Evolutionary conservation across 2,329 filamentous ascomycete species (phyloP).

Genomic region (Akanthomyces muscarius): DNA sequence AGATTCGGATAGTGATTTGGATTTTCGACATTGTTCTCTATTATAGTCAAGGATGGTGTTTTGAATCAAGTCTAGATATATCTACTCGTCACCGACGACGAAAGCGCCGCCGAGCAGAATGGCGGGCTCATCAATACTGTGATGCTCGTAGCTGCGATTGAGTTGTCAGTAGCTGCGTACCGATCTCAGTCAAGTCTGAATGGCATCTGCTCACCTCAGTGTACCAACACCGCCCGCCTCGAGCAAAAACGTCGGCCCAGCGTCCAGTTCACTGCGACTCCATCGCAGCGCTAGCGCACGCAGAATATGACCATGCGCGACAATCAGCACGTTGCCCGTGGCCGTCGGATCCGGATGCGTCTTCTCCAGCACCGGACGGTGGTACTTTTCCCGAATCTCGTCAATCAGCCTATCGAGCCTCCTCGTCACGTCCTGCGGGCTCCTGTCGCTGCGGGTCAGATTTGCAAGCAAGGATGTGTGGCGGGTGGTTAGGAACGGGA

Average conservation of each 20-base stretch:
- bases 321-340: constrained; percentile 50
- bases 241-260: constrained; percentile 76
- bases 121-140: constrained; percentile 72
- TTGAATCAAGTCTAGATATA: background rate
- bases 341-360: constrained; percentile 35
- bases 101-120: constrained; percentile 74
- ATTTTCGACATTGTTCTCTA: background rate
- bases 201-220: constrained; percentile 53
- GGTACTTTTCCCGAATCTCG: constrained; percentile 66
- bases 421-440: constrained; percentile 65
- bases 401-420: constrained; percentile 72
- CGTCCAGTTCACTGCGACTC: constrained; percentile 67
- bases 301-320: constrained; percentile 88
- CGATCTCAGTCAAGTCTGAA: background rate
- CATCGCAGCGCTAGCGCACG: constrained; percentile 85
- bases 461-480: background rate
- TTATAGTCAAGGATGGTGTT: background rate
- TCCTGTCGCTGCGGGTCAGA: constrained; percentile 39
- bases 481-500: background rate
- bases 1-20: too few species aligned
- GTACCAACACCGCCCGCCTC: constrained; percentile 84
- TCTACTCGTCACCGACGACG: constrained; percentile 38
- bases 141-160: constrained; percentile 67
- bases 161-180: constrained; percentile 14
- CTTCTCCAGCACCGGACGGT: constrained; percentile 58